Base-by-base conservation (phyloP, 148 eudicot genomes). In the Amaranthus cruentus region DNA sequence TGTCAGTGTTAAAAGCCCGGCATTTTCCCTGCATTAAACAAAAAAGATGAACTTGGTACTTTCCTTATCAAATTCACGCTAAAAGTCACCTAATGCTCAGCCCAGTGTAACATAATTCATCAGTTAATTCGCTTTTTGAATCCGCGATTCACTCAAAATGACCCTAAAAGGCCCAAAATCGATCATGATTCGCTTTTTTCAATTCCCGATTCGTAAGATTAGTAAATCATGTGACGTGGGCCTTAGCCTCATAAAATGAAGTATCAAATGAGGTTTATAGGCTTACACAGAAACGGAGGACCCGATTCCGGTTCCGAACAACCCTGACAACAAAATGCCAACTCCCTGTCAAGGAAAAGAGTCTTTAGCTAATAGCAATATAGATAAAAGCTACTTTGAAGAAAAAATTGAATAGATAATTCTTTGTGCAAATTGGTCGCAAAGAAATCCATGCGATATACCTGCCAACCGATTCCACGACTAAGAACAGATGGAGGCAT, bases 381-480 rank as follows among this genome's bases (percentile, higher is more conserved):
- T 18, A 67, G 14, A 18, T 50, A 15, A 18, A 67, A 49, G 7
- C n/a, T 67, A 51, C 47, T 55, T 44, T 28, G 38, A 18, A 2
- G 43, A 55, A 55, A 55, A 65, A 68, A 48, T n/a, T 7, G 14
- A 63, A 64, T 3, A 69, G 66, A 47, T 38, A 76, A 69, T 62
- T 7, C 18, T 7, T 5, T 2, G 54, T 59, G 61, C n/a, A 47
- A 62, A 2, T 73, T 13, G 55, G 68, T 65, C 21, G 13, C 11
- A 74, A 66, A 14, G 55, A 38, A 54, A 21, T n/a, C 15, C 38
- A 77, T 38, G 18, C 14, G 15, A n/a, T 52, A 28, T 73, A 71
- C 99, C 97, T 95, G 99, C 99, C 99, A 95, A 62, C 99, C 97
- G 72, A 95, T 76, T 42, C 99, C 99, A 53, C 99, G 93, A 81